A percentile compares a stretch with the other conserved stretches of the same genome.
phyloP scores from a whole-genome alignment of 169 alveolate species.

The Babesia bigemina region DNA sequence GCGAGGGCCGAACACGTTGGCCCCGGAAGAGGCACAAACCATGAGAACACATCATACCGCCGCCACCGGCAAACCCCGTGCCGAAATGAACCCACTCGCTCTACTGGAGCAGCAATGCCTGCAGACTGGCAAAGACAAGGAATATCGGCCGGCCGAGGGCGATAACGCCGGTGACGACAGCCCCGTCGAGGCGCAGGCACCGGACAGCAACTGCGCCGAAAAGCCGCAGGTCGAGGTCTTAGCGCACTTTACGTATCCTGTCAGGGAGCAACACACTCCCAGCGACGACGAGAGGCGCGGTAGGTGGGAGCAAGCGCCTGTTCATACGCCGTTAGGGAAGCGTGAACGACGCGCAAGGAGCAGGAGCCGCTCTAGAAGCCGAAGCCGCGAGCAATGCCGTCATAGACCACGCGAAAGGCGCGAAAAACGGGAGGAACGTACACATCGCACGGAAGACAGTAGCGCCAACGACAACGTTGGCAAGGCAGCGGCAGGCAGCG shows the following conservation, averaged over 20 bases:
- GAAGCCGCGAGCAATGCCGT: background rate
- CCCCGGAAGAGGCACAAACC: no score
- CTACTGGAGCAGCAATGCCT: conserved; percentile 17
- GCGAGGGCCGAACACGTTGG: no score
- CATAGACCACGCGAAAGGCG: background rate
- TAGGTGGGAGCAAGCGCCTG: background rate
- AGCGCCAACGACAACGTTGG: background rate
- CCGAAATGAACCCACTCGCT: conserved; percentile 12
- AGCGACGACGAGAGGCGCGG: conserved; percentile 4
- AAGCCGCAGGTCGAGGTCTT: background rate
- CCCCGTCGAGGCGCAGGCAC: background rate
- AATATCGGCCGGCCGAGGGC: background rate
- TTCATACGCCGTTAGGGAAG: background rate
- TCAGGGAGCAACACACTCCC: background rate
- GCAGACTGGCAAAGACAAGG: background rate
- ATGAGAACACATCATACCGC: no score
- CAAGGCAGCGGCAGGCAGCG: conserved; percentile 1
- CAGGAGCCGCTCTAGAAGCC: conserved; percentile 19
- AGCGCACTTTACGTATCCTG: conserved; percentile 18
- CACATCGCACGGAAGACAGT: background rate
- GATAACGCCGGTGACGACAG: background rate
- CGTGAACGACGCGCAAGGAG: background rate
- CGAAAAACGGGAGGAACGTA: background rate
- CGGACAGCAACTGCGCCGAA: background rate
- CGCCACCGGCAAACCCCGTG: no score